These are phyloP conservation scores for Cladosporium sp. DNA, from an alignment of 2,329 filamentous ascomycete species.

Conservation along the genomic window DNA sequence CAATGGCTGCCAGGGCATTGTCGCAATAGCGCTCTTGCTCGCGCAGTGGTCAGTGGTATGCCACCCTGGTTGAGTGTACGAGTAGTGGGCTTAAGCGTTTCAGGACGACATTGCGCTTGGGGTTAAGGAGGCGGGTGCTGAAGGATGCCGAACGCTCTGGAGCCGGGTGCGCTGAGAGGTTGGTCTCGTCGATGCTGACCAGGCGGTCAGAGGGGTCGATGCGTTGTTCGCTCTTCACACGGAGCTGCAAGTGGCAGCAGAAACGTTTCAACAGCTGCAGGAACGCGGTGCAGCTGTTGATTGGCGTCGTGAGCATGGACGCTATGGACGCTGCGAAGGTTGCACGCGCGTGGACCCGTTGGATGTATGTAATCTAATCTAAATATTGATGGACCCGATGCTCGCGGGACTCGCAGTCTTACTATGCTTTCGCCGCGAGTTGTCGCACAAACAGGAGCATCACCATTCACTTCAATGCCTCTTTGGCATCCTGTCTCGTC, in stretches of 20 bases:
- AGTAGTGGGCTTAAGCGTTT: background rate
- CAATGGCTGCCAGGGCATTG: conserved; percentile 94
- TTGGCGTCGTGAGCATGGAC: background rate
- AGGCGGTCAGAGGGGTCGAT: conserved; percentile 4
- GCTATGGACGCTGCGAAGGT: background rate
- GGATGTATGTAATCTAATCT: background rate
- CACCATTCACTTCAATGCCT: background rate
- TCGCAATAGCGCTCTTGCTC: background rate
- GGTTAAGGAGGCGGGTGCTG: background rate
- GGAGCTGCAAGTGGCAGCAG: background rate
- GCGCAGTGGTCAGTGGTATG: background rate
- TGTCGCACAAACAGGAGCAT: background rate
- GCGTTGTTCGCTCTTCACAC: conserved; percentile 6
- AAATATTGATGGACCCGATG: too few species aligned
- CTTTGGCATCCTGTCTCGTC: background rate
- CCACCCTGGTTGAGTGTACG: background rate
- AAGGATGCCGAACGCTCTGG: background rate
- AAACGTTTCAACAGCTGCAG: background rate
- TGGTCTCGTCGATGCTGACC: background rate
- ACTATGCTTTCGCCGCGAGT: background rate
- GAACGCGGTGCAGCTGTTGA: background rate
- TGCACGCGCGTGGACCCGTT: background rate
- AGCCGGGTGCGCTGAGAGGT: background rate
- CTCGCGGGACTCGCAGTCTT: too few species aligned
- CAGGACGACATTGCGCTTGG: conserved; percentile 3